Conservation (phyloP, 129 eudicot genomes). For the Flaveria bidentis region DNA sequence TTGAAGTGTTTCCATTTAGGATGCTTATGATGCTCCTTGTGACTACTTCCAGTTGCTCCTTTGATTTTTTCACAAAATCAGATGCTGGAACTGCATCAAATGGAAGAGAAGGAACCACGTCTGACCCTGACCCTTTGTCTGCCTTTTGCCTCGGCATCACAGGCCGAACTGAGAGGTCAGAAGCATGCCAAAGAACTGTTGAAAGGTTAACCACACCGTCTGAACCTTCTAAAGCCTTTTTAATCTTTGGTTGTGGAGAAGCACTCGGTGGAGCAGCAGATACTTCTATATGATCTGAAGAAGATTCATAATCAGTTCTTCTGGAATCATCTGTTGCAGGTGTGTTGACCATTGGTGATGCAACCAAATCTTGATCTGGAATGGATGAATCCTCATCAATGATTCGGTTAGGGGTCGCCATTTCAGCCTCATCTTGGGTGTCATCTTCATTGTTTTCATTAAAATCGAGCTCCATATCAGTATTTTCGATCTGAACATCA, state of each 20-base stretch:
- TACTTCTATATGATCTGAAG: constrained; percentile 50
- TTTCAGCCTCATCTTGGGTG: constrained; percentile 69
- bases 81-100: constrained; percentile 63
- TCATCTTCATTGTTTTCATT: constrained; percentile 86
- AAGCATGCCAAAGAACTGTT: constrained; percentile 86
- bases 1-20: constrained; percentile 61
- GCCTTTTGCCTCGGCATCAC: constrained; percentile 96
- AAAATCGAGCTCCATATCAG: constrained; percentile 98
- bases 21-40: constrained; percentile 50
- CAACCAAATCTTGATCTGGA: constrained; percentile 49
- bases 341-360: constrained; percentile 39
- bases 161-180: constrained; percentile 98
- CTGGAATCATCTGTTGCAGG: constrained; percentile 42
- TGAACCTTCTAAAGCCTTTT: constrained; percentile 46
- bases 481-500: constrained; percentile 86
- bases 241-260: constrained; percentile 66
- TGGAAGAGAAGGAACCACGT: constrained; percentile 66
- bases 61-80: constrained; percentile 70
- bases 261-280: constrained; percentile 67
- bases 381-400: constrained; percentile 45
- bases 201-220: constrained; percentile 48
- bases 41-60: constrained; percentile 64
- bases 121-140: constrained; percentile 63
- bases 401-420: constrained; percentile 39
- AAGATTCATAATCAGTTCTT: constrained; percentile 50